phyloP scores from a whole-genome alignment of 495 filamentous ascomycete species.

The Usnea hakonensis region DNA sequence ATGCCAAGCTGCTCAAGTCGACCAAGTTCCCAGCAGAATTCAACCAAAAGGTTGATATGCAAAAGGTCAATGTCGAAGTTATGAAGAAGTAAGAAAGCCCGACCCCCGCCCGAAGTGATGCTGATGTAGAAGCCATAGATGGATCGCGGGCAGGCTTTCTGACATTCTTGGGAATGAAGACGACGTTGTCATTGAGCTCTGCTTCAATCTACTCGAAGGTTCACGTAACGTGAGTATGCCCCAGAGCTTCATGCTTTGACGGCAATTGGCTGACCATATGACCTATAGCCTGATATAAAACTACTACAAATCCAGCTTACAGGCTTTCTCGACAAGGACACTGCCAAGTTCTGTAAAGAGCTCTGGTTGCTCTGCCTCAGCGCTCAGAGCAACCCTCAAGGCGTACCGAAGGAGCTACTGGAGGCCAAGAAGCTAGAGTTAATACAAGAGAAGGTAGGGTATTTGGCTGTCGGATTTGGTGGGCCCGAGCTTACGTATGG shows the following conservation, averaged over 20 bases:
- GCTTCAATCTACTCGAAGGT: constrained; percentile 81
- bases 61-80: constrained; percentile 91
- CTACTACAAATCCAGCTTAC: constrained; percentile 87
- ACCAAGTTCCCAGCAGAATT: constrained; percentile 95
- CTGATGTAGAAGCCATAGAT: constrained; percentile 45
- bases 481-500: constrained; percentile 21
- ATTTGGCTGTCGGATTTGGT: neutral
- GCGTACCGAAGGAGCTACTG: constrained; percentile 86
- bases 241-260: constrained; percentile 5
- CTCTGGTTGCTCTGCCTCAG: constrained; percentile 87
- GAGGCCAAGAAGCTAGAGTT: constrained; percentile 95
- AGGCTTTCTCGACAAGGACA: constrained; percentile 92
- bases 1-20: constrained; percentile 76
- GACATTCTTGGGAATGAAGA: constrained; percentile 85
- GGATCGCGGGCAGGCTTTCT: constrained; percentile 82
- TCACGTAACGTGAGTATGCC: constrained; percentile 60
- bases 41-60: constrained; percentile 91
- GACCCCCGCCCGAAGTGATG: neutral
- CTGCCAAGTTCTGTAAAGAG: constrained; percentile 83
- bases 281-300: constrained; percentile 84
- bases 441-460: constrained; percentile 77
- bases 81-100: constrained; percentile 80
- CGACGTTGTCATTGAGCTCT: constrained; percentile 88
- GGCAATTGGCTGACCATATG: constrained; percentile 2
- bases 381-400: constrained; percentile 78